Conservation (phyloP, 2,329 filamentous ascomycete species). For the Teratosphaeria viscida region DNA sequence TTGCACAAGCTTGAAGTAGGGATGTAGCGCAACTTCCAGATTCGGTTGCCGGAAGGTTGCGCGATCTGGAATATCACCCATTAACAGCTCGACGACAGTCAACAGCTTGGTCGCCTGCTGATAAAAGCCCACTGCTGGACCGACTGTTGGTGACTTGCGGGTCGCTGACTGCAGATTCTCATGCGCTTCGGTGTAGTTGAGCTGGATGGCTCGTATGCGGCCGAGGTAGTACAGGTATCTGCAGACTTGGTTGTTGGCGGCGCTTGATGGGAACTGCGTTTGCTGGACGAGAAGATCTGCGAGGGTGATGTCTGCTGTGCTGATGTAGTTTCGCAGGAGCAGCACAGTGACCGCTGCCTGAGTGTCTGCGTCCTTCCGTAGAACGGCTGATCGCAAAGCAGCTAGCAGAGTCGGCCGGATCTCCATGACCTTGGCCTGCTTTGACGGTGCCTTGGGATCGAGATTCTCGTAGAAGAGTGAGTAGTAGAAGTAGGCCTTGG, state of each 20-base stretch:
- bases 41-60: slow-evolving; percentile 83
- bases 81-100: slow-evolving; percentile 88
- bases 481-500: slow-evolving; percentile 97
- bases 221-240: slow-evolving; percentile 96
- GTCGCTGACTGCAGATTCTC: slow-evolving; percentile 88
- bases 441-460: slow-evolving; percentile 75
- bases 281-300: slow-evolving; percentile 92
- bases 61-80: slow-evolving; percentile 97
- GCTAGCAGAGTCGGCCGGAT: slow-evolving; percentile 79
- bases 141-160: slow-evolving; percentile 84
- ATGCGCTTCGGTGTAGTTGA: slow-evolving; percentile 94
- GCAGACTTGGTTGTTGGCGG: slow-evolving; percentile 95
- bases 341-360: slow-evolving; percentile 93
- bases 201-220: slow-evolving; percentile 88
- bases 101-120: slow-evolving; percentile 95
- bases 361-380: slow-evolving; percentile 95
- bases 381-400: slow-evolving; percentile 84
- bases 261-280: slow-evolving; percentile 86
- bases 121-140: slow-evolving; percentile 84
- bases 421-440: slow-evolving; percentile 73
- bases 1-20: slow-evolving; percentile 88
- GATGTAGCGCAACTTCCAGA: slow-evolving; percentile 77
- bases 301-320: slow-evolving; percentile 92
- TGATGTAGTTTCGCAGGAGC: slow-evolving; percentile 88
- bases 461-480: slow-evolving; percentile 90